Base-by-base conservation (phyloP, 2,329 filamentous ascomycete species). In the Camptophora hylomeconis region DNA sequence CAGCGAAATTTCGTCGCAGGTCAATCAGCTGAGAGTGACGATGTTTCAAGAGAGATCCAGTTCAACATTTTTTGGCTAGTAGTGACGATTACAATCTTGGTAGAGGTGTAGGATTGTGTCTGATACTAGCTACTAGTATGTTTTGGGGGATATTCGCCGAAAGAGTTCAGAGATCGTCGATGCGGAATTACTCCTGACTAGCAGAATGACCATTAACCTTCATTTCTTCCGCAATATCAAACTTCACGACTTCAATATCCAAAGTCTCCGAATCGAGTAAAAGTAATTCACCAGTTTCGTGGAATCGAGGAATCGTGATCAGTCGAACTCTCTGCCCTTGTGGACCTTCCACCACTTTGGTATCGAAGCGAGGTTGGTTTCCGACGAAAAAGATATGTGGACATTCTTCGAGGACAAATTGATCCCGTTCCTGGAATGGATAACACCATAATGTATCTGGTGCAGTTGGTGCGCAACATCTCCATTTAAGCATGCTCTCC, bases 391-490 rank as follows among this genome's bases (percentile, higher is more conserved):
- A 95, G 17, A 98, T 63, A 47, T 98, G 87, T 2, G 89, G 89
- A 38, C 82, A 92, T 11, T 74, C 61, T 39, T 76, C 72, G 45
- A 98, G 66, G 23, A 95, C 78, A 48, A 95, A 92, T 1, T 82
- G 84, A 48, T 98, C 92, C 27, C 83, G 71, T 11, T 89, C 80
- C 54, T 95, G 86, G 56, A 93, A 98, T 0, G 89, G 89, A 49
- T 95, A 98, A 48, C 80, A 86, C 81, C 82, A 82, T 86, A 98
- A 52, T 0, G 92, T 98, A 54, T 98, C 92, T 0, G 92, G 89
- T 2, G 89, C 89, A 0, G 89, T 98, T 2, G 89, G 89, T 4
- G 89, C 89, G 41, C 75, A 75, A 49, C 83, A 81, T 37, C 89
- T 70, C 89, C 89, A 98, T 35, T 84, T 69, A 41, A 92, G 75